Evolutionary conservation across 2,329 filamentous ascomycete species (phyloP).

Genomic region (Venturia effusa): DNA sequence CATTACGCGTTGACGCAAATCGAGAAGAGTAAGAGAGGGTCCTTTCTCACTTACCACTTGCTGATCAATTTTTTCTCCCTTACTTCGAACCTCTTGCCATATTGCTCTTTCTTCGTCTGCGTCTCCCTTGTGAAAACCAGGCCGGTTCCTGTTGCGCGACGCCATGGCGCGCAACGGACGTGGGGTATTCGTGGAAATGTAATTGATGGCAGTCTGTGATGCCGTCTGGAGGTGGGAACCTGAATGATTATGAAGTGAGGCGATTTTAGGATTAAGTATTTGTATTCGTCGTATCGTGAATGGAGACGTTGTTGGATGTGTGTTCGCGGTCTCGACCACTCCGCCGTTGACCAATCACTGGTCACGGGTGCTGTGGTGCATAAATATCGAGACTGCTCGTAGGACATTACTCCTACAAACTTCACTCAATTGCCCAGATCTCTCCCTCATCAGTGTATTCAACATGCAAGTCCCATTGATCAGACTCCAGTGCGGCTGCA

Average conservation of each 20-base stretch:
- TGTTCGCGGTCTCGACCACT: background rate
- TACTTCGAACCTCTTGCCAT: constrained; percentile 37
- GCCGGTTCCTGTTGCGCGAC: constrained; percentile 32
- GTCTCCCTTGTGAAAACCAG: constrained; percentile 35
- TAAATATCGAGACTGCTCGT: background rate
- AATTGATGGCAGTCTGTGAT: background rate
- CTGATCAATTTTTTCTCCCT: constrained; percentile 34
- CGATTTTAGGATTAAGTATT: background rate
- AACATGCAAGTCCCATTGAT: constrained; percentile 69
- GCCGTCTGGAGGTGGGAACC: background rate
- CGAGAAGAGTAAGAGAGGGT: background rate
- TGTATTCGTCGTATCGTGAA: background rate
- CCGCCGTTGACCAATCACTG: background rate
- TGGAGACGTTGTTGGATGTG: background rate
- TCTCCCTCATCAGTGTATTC: background rate
- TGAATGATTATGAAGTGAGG: too few species aligned
- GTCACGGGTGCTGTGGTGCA: background rate
- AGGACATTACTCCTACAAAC: background rate
- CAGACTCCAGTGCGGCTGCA: constrained; percentile 68
- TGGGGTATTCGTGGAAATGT: background rate
- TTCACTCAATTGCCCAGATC: background rate
- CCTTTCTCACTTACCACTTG: constrained; percentile 32
- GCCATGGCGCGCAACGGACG: constrained; percentile 26
- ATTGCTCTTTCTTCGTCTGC: constrained; percentile 39
- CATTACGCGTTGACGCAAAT: background rate